These are phyloP conservation scores for Schwanniomyces polymorphus DNA, from an alignment of 805 yeast genomes.

Conservation along the genomic window DNA sequence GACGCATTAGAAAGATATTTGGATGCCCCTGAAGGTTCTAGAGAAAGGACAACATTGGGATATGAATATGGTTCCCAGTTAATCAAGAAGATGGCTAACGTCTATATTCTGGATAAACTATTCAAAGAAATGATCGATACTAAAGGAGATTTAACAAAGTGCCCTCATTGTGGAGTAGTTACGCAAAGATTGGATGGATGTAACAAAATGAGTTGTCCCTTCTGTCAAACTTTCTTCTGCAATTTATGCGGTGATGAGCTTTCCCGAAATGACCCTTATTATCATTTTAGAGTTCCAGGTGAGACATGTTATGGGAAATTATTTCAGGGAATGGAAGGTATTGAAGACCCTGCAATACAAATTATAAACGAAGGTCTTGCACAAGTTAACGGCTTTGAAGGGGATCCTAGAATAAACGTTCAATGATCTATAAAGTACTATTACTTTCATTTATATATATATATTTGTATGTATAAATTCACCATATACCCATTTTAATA, in stretches of 20 bases:
- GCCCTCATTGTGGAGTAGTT: conserved; percentile 53
- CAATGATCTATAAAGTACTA: neutral
- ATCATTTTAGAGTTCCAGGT: conserved; percentile 45
- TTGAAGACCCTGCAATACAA: conserved; percentile 4
- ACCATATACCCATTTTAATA: conserved; percentile 12
- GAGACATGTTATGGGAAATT: conserved; percentile 49
- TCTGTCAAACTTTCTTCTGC: conserved; percentile 52
- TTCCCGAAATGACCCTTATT: conserved; percentile 45
- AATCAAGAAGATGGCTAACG: conserved; percentile 42
- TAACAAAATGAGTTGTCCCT: conserved; percentile 58
- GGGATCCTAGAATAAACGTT: neutral
- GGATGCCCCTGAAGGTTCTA: conserved; percentile 24
- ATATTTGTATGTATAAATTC: neutral
- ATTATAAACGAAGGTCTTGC: neutral
- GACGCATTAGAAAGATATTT: conserved; percentile 39
- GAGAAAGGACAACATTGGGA: conserved; percentile 32
- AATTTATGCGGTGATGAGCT: conserved; percentile 51
- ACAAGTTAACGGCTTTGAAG: neutral
- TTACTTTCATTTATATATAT: neutral
- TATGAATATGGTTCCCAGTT: conserved; percentile 46
- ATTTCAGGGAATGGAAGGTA: conserved; percentile 50
- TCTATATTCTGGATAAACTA: conserved; percentile 46
- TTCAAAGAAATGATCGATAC: conserved; percentile 47
- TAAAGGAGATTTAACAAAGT: conserved; percentile 43
- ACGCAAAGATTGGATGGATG: conserved; percentile 63